Percentiles rank a stretch among this genome's conserved stretches.
Evolutionary conservation across 129 eudicot species (phyloP).

Genomic region (Daucus carota): DH1_v3.0 NC_030382.2:4825001-4825500

Average conservation of each 20-base stretch:
- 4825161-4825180: neutral
- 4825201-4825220: neutral
- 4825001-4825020: too few species aligned
- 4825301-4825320: conserved; percentile 2
- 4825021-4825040: too few species aligned
- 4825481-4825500: too few species aligned
- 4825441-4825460: neutral
- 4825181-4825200: neutral
- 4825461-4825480: too few species aligned
- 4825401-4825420: conserved; percentile 21
- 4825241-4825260: conserved; percentile 7
- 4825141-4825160: too few species aligned
- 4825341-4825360: conserved; percentile 10
- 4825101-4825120: too few species aligned
- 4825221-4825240: neutral
- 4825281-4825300: conserved; percentile 1
- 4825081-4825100: too few species aligned
- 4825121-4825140: too few species aligned
- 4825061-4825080: too few species aligned
- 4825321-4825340: conserved; percentile 10
- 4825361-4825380: conserved; percentile 15
- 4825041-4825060: too few species aligned
- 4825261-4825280: conserved; percentile 14
- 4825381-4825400: conserved; percentile 11
- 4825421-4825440: conserved; percentile 3